phyloP scores from a whole-genome alignment of 164 flowering plant genomes.

The Vitis rupestris region DNA sequence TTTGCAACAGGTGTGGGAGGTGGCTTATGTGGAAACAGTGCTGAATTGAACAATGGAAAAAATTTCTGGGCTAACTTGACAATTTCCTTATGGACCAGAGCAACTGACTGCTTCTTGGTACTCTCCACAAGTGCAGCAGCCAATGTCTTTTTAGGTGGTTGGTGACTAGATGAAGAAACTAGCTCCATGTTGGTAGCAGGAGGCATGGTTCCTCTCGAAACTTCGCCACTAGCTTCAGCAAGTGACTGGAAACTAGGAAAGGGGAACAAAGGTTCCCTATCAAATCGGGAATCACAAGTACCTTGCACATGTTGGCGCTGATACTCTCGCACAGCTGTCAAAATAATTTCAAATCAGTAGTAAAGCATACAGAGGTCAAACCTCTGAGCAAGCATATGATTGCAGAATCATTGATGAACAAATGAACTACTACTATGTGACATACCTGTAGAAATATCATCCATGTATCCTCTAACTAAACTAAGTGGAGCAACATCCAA shows the following conservation, averaged over 20 bases:
- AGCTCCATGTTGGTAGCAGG: constrained; percentile 15
- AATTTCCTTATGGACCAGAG: constrained; percentile 73
- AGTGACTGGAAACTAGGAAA: constrained; percentile 27
- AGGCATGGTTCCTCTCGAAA: constrained; percentile 12
- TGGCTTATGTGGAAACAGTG: constrained; percentile 92
- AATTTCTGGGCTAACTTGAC: constrained; percentile 67
- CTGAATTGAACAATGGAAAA: constrained; percentile 75
- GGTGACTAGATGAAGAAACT: constrained; percentile 30
- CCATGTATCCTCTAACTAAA: constrained; percentile 57
- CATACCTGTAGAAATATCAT: constrained; percentile 72
- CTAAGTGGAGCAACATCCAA: constrained; percentile 85
- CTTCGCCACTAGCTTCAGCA: constrained; percentile 31
- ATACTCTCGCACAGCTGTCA: constrained; percentile 59
- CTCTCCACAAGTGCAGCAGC: constrained; percentile 86
- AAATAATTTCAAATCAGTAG: constrained; percentile 16
- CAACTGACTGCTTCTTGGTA: constrained; percentile 81
- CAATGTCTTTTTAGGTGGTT: constrained; percentile 66
- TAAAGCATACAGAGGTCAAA: constrained; percentile 12
- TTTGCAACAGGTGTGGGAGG: constrained; percentile 67
- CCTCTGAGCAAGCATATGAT: constrained; percentile 4
- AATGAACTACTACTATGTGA: constrained; percentile 1
- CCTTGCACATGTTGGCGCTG: constrained; percentile 42
- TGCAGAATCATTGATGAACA: constrained; percentile 5
- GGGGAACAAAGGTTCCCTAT: constrained; percentile 76
- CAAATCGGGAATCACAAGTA: constrained; percentile 29